A percentile compares a stretch with the other conserved stretches of the same genome.
These are phyloP conservation scores for Solanum chilense DNA, from an alignment of 257 asterid species.

Conservation along the genomic window DNA sequence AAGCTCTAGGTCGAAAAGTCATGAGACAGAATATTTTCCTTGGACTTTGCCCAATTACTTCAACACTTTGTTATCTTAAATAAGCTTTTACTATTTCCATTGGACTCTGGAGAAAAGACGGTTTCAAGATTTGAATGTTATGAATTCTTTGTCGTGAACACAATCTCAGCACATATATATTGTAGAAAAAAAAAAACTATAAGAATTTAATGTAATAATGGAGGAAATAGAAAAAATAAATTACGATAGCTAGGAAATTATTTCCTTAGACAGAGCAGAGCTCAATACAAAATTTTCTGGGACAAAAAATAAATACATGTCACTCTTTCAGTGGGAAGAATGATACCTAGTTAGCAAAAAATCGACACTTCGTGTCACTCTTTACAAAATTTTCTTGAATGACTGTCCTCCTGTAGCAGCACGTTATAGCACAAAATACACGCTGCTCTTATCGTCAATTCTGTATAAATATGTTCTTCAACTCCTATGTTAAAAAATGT, in stretches of 20 bases:
- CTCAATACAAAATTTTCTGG: neutral
- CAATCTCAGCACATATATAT: neutral
- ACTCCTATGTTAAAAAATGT: neutral
- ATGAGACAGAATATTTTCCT: neutral
- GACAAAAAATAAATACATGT: neutral
- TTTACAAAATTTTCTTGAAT: neutral
- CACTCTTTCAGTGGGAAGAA: neutral
- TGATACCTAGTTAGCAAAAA: neutral
- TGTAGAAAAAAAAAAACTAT: neutral
- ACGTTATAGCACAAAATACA: constrained; percentile 29
- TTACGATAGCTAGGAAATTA: neutral
- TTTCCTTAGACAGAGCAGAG: neutral
- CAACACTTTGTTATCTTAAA: neutral
- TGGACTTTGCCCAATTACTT: neutral
- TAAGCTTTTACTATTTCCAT: neutral
- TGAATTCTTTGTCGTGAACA: fast-evolving
- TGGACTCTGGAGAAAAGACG: neutral
- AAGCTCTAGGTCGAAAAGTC: neutral
- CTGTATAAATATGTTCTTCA: neutral
- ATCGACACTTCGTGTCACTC: neutral
- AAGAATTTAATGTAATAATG: neutral
- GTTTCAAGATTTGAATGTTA: neutral
- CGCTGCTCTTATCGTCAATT: constrained; percentile 6
- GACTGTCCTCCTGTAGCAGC: constrained; percentile 13
- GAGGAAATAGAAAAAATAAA: neutral